A percentile compares a stretch with the other conserved stretches of the same genome.
These are phyloP conservation scores for Citrullus amarus DNA, from an alignment of 306 rosid genomes.

Conservation along the genomic window DNA sequence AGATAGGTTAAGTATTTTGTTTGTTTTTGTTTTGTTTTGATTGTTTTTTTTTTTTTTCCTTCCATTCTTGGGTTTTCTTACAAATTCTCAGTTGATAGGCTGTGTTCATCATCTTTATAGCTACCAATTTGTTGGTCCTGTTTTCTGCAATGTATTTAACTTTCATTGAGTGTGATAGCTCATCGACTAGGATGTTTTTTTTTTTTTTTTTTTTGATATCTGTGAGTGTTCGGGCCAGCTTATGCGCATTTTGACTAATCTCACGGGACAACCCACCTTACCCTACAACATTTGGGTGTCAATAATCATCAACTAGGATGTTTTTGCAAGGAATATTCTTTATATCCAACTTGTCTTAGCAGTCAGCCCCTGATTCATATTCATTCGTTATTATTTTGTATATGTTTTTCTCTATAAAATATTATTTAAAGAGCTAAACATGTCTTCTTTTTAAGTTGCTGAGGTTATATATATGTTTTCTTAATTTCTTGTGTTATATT, in stretches of 20 bases:
- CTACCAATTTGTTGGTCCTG: not conserved
- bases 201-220: no score
- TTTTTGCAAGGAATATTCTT: not conserved
- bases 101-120: not conserved
- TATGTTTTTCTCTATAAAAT: not conserved
- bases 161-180: not conserved
- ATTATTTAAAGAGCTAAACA: not conserved
- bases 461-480: not conserved
- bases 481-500: not conserved
- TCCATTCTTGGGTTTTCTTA: not conserved
- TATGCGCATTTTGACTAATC: no score
- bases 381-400: not conserved
- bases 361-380: not conserved
- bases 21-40: not conserved
- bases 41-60: not conserved
- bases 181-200: not conserved
- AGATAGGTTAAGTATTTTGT: not conserved
- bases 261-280: no score
- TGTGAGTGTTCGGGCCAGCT: no score
- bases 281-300: no score
- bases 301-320: no score
- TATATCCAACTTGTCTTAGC: not conserved
- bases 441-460: not conserved
- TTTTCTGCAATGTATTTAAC: not conserved
- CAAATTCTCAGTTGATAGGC: not conserved